Evolutionary conservation across 108 stramenopile species (phyloP), one percentile per base, ranked within the genome.

Genomic region (Pseudonitzschia delicatissima): DNA sequence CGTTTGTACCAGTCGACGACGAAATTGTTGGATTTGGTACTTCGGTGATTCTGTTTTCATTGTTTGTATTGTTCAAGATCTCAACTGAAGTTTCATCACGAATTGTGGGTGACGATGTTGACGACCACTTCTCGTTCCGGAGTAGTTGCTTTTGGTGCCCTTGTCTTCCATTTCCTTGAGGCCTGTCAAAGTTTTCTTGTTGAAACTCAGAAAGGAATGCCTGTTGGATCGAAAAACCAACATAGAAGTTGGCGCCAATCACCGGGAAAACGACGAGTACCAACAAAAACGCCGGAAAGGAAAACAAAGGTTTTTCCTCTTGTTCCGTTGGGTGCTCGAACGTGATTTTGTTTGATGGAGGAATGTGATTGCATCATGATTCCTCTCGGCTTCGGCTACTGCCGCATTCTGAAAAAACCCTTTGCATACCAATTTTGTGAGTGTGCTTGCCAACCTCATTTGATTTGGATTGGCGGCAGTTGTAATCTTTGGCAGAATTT

Each of bases 221-320:
- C 13, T n/a, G 42, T 44, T 44, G 17, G 4, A 51, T 51, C 4
- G 50, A 6, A 3, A 23, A 51, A 25, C 50, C 50, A 13, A 23
- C 50, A 23, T 51, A 26, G 23, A 28, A 51, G 50, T 51, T 51
- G 50, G 25, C 23, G 50, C 3, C 20, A 28, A 51, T 23, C 50
- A 51, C 20, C 50, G 50, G 25, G 4, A 51, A 18, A 51, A 51
- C 50, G 11, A 51, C n/a, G 26, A 12, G 50, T 13, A 23, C 50
- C 50, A 51, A 51, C 23, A 51, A 26, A 6, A 23, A 51, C 50
- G 4, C 50, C 50, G 7, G 23, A 51, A 51, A 51, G 50, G 23
- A 51, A 51, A 28, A 23, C 50, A 11, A 51, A 28, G 50, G 11
- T n/a, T 5, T 44, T 44, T n/a, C 42, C 42, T 44, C 42, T 6